Base-by-base conservation (phyloP, 345 rosid species). In the Eucalyptus tenuipes region DNA sequence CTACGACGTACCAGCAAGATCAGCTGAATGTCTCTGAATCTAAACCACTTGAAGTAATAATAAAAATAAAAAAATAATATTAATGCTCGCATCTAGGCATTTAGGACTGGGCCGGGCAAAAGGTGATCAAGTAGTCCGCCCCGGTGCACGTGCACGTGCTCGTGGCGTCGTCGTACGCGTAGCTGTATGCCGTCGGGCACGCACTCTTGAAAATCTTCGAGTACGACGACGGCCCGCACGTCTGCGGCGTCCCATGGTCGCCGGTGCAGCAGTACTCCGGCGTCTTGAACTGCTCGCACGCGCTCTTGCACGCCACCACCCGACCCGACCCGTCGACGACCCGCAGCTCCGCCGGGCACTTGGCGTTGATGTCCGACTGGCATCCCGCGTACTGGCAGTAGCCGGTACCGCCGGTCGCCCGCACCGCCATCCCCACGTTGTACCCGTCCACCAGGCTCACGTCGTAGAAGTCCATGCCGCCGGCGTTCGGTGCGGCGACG, bases 381-480 rank as follows among this genome's bases (percentile, higher is more conserved):
- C 99, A 97, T 24, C 97, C 99, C 5, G 99, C 98, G 87, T 93
- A 94, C 87, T 92, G 93, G 84, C 99, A 97, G 37, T 95, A 93
- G 3, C 99, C 99, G 25, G 93, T 55, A 1, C 99, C 96, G 25
- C 97, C 96, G 17, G 89, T 81, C 0, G 99, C 94, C 92, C 90
- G 92, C 1, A 96, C 96, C 6, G 95, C 95, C 92, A 96, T 86
- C 64, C 92, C 97, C n/a, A 96, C 93, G 57, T 97, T 97, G 94
- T 97, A 97, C 6, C 99, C 99, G 88, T 97, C 99, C 50, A 97
- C 99, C 10, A 97, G 93, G 37, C 99, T 97, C n/a, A 96, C 96
- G 91, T 96, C 99, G 88, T 97, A 97, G 89, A 96, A 97, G 88
- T 97, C 99, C 89, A 93, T 33, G 90, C 94, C 27, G 49, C 66